A percentile compares a stretch with the other conserved stretches of the same genome.
Evolutionary conservation across 192 early-diverging fungal species (phyloP).

Genomic region (Coemansia sp.): DNA sequence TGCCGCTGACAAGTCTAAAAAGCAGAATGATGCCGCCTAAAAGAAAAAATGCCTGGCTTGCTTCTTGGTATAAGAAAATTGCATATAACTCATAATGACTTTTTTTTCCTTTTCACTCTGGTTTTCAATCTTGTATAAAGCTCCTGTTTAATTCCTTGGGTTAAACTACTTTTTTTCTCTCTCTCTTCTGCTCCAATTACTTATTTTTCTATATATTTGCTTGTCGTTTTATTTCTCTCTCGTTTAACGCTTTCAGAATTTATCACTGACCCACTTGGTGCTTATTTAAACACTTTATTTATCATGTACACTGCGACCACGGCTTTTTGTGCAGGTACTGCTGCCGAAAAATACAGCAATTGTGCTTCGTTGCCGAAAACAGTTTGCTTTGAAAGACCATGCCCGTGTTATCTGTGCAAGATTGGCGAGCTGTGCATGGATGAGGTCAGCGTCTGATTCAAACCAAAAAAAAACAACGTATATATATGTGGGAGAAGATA

Average conservation of each 20-base stretch:
- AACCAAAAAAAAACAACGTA: neutral
- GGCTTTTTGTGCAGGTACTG: neutral
- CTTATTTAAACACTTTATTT: neutral
- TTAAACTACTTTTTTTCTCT: neutral
- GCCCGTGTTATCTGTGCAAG: constrained; percentile 30
- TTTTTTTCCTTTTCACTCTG: neutral
- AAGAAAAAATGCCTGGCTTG: neutral
- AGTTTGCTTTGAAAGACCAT: constrained; percentile 15
- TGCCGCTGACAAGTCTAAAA: neutral
- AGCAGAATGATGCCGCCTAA: neutral
- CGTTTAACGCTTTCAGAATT: no score
- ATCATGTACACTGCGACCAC: neutral
- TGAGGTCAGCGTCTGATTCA: neutral
- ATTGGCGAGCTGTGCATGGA: constrained; percentile 23
- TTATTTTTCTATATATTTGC: no score
- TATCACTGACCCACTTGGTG: no score
- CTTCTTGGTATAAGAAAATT: neutral
- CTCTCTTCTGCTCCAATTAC: no score
- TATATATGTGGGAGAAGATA: no score
- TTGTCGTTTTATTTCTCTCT: no score
- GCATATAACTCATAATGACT: neutral
- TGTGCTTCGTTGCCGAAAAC: neutral
- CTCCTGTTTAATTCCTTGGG: neutral
- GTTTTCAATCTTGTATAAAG: neutral
- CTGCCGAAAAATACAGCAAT: neutral